These are phyloP conservation scores for Globisporangium uncinulatum DNA, from an alignment of 352 stramenopile genomes.

Conservation along the genomic window DNA sequence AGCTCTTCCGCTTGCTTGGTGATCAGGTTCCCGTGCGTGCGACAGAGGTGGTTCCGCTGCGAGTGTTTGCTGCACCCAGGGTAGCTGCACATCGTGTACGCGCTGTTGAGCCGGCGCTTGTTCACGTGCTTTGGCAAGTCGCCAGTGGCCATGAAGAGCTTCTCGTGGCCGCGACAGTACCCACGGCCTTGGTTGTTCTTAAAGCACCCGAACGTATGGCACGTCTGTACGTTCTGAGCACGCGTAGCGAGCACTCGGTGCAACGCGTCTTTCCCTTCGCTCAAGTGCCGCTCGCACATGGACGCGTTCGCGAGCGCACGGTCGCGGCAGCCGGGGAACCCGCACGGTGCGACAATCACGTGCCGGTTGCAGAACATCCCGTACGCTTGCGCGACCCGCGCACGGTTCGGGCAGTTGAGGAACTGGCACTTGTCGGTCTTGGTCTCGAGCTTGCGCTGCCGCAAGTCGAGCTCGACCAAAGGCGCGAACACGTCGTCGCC, in stretches of 20 bases:
- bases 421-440: slow-evolving; percentile 73
- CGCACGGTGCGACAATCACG: slow-evolving; percentile 79
- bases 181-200: slow-evolving; percentile 87
- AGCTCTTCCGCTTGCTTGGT: slow-evolving; percentile 71
- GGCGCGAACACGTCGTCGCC: slow-evolving; percentile 28
- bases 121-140: slow-evolving; percentile 69
- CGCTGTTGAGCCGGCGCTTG: slow-evolving; percentile 82
- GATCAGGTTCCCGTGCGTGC: slow-evolving; percentile 80
- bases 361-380: slow-evolving; percentile 85
- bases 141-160: slow-evolving; percentile 80
- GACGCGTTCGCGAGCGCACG: slow-evolving; percentile 50
- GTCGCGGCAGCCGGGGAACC: slow-evolving; percentile 81
- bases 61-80: slow-evolving; percentile 80
- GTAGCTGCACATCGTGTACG: slow-evolving; percentile 88
- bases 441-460: slow-evolving; percentile 49
- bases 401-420: slow-evolving; percentile 70
- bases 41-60: slow-evolving; percentile 77
- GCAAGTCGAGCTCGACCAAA: slow-evolving; percentile 37
- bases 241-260: slow-evolving; percentile 54
- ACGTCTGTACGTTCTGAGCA: slow-evolving; percentile 75
- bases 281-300: slow-evolving; percentile 72
- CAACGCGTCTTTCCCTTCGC: slow-evolving; percentile 65
- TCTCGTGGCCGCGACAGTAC: slow-evolving; percentile 82
- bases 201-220: slow-evolving; percentile 69
- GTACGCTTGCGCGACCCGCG: slow-evolving; percentile 67